Base-by-base conservation (phyloP, 345 rosid species). In the Clausena lansium region DNA sequence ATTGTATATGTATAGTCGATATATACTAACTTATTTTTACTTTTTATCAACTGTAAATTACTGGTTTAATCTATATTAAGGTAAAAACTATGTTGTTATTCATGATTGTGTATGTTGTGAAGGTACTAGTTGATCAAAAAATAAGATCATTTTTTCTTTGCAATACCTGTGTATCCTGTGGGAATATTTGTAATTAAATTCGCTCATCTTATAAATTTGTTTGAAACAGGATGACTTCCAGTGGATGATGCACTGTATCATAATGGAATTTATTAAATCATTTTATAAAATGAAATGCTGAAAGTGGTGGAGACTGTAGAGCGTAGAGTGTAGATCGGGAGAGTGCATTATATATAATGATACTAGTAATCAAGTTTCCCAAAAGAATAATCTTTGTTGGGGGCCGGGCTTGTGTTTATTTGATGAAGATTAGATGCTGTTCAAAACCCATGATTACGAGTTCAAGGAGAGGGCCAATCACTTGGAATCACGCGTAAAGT, bases 401-500 rank as follows among this genome's bases (percentile, higher is more conserved):
- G 74, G 66, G 14, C 57, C 57, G 57, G 57, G 57, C 57, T 5
- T 1, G 47, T 70, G 74, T 63, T 78, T 59, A 22, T 14, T 61
- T 76, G n/a, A 13, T 25, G 77, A 79, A 77, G 82, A 52, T 52
- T 52, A 52, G 57, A 84, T 79, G 86, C 74, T 80, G 85, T 64
- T 82, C 50, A 82, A 82, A 63, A 79, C 61, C 15, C 81, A 89
- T 88, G 78, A 86, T 86, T 76, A 78, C 72, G 64, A 69, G 68
- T 81, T 55, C 81, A 74, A 84, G 57, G 79, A 55, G 69, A 66
- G 14, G 77, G 73, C 85, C 81, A 87, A 88, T 88, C 77, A 78
- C 82, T 69, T 79, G 76, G 75, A 73, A 76, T 33, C 70, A 86
- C 85, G 90, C 85, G 91, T 83, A 85, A 90, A 87, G 90, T 55